These are phyloP conservation scores for Amylocarpus encephaloides DNA, from an alignment of 2,329 filamentous ascomycete species.

Conservation along the genomic window DNA sequence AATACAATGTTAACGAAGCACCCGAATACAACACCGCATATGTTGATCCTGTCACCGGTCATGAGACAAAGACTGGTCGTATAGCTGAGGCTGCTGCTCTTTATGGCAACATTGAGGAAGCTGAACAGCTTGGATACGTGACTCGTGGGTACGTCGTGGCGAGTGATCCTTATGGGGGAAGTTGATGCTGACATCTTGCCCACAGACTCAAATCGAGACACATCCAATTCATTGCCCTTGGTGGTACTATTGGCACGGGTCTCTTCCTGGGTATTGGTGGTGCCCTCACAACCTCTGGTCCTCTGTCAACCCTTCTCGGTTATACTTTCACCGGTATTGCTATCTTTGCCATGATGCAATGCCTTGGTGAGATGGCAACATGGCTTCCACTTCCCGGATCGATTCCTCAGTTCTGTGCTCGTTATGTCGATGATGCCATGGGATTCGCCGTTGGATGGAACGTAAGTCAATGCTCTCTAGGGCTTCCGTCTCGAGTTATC, in stretches of 20 bases:
- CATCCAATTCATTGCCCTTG: slow-evolving; percentile 53
- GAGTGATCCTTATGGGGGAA: not conserved
- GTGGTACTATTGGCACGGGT: slow-evolving; percentile 50
- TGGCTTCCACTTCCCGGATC: slow-evolving; percentile 46
- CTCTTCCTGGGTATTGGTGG: slow-evolving; percentile 49
- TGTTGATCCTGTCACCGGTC: slow-evolving; percentile 18
- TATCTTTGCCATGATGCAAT: slow-evolving; percentile 45
- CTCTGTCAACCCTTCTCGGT: slow-evolving; percentile 45
- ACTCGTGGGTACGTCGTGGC: slow-evolving; percentile 37
- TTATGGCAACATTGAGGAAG: slow-evolving; percentile 44
- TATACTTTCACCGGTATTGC: slow-evolving; percentile 47
- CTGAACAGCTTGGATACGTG: slow-evolving; percentile 46
- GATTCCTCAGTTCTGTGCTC: slow-evolving; percentile 42
- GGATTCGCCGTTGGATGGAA: slow-evolving; percentile 53
- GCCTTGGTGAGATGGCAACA: slow-evolving; percentile 46
- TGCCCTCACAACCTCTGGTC: slow-evolving; percentile 47
- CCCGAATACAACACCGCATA: slow-evolving; percentile 17
- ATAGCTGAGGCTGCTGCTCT: slow-evolving; percentile 44
- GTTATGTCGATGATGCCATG: slow-evolving; percentile 44
- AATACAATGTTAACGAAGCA: slow-evolving; percentile 19
- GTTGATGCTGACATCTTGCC: not conserved
- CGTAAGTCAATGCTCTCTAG: slow-evolving; percentile 54
- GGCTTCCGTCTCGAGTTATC: not conserved
- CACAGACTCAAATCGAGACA: slow-evolving; percentile 39
- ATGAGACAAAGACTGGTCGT: slow-evolving; percentile 28